These are phyloP conservation scores for Aspergillus wentii DNA, from an alignment of 495 filamentous ascomycete species.

Conservation along the genomic window DNA sequence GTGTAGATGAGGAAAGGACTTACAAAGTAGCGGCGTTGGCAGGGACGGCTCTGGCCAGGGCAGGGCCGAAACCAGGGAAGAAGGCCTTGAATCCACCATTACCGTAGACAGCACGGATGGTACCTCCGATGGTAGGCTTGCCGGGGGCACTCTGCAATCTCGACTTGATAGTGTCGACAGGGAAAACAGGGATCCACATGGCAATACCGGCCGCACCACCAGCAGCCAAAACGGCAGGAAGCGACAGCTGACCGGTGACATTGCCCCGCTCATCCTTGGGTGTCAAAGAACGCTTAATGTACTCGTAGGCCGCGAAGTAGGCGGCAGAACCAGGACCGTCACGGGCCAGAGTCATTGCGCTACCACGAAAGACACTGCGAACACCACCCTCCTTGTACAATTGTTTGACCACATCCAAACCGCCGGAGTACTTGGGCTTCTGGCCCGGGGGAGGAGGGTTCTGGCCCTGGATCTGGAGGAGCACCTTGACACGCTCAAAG, in stretches of 20 bases:
- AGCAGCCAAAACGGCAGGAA: slow-evolving; percentile 78
- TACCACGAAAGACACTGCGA: slow-evolving; percentile 85
- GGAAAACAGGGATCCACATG: slow-evolving; percentile 99
- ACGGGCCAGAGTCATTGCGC: slow-evolving; percentile 83
- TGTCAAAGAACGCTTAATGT: slow-evolving; percentile 83
- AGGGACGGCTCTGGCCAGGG: slow-evolving; percentile 86
- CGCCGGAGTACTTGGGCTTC: slow-evolving; percentile 88
- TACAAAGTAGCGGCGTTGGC: slow-evolving; percentile 79
- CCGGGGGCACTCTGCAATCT: slow-evolving; percentile 89
- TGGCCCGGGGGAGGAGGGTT: slow-evolving; percentile 78
- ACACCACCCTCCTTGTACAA: slow-evolving; percentile 89
- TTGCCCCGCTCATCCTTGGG: slow-evolving; percentile 77
- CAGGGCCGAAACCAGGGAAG: slow-evolving; percentile 95
- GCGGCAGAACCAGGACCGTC: slow-evolving; percentile 90
- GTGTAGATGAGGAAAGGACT: slow-evolving; percentile 7
- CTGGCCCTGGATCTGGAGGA: slow-evolving; percentile 95
- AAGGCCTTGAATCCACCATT: slow-evolving; percentile 86
- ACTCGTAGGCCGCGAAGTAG: slow-evolving; percentile 97
- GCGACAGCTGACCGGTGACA: slow-evolving; percentile 61
- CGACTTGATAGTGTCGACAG: slow-evolving; percentile 93
- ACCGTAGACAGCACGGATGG: slow-evolving; percentile 71
- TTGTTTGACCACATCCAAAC: slow-evolving; percentile 89
- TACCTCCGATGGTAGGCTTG: slow-evolving; percentile 74
- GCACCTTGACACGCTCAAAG: slow-evolving; percentile 97
- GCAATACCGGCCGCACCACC: slow-evolving; percentile 90